Percentiles rank a stretch among this genome's conserved stretches.
These are phyloP conservation scores for Magnolia sinica DNA, from an alignment of 164 flowering plant genomes.

Conservation along the genomic window DNA sequence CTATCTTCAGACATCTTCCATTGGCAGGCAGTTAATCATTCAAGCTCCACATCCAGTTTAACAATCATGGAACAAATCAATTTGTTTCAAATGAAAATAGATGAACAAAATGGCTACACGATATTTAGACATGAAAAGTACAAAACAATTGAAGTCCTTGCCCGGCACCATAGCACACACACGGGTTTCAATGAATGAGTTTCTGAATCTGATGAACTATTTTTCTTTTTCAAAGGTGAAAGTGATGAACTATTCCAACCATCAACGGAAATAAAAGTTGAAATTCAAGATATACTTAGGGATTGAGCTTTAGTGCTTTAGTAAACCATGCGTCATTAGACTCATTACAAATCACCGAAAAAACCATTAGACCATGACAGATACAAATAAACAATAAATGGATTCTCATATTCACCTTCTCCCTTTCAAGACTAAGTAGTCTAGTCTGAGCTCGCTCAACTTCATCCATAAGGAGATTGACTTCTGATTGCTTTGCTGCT, in stretches of 20 bases:
- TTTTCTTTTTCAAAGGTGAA: neutral
- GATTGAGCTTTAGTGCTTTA: neutral
- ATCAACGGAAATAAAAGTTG: neutral
- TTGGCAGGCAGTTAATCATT: no score
- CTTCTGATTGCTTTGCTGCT: conserved; percentile 93
- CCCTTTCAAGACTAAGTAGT: conserved; percentile 88
- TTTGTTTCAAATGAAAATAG: neutral
- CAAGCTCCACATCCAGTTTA: no score
- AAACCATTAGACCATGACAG: neutral
- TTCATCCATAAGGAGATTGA: conserved; percentile 93
- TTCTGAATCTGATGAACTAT: neutral
- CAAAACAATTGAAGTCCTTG: neutral
- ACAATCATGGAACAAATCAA: neutral
- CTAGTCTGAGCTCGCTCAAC: conserved; percentile 94
- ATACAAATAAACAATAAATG: neutral
- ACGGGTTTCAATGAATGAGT: neutral
- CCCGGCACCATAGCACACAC: neutral
- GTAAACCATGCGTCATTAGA: neutral
- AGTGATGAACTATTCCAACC: neutral
- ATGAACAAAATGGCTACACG: neutral
- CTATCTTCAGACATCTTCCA: no score
- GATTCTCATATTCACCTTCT: conserved; percentile 57
- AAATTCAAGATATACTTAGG: neutral
- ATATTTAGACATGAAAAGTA: neutral
- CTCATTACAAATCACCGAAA: neutral